phyloP scores from a whole-genome alignment of 148 eudicot genomes.

The Hydrangea macrophylla region DNA sequence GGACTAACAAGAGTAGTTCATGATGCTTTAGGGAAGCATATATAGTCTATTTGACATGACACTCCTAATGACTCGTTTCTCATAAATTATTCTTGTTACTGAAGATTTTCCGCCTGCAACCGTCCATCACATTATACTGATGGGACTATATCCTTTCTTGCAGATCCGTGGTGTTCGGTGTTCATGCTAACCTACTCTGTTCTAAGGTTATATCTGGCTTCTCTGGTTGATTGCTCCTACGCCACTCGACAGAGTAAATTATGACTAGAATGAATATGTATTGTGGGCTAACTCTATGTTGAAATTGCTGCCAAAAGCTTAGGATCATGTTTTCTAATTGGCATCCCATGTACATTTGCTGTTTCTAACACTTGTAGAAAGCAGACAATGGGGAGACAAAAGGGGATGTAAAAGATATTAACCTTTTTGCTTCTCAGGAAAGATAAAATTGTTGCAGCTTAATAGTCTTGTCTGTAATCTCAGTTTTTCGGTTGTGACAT shows the following conservation, averaged over 20 bases:
- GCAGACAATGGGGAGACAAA: background rate
- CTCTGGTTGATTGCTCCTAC: slow-evolving; percentile 5
- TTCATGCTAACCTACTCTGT: slow-evolving; percentile 9
- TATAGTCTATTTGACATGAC: background rate
- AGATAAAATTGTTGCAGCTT: slow-evolving; percentile 4
- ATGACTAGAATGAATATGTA: background rate
- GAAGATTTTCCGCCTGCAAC: background rate
- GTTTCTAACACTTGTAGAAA: slow-evolving; percentile 3
- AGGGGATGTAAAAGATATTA: slow-evolving; percentile 11
- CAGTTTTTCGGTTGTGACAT: background rate
- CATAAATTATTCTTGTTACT: background rate
- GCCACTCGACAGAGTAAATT: background rate
- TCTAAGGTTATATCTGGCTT: background rate
- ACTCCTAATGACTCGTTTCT: background rate
- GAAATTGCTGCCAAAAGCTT: background rate
- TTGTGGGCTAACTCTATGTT: background rate
- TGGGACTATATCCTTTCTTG: background rate
- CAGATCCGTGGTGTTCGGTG: background rate
- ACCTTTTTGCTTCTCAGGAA: background rate
- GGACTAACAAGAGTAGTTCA: no score
- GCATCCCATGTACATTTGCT: background rate
- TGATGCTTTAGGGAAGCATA: background rate
- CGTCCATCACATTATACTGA: background rate
- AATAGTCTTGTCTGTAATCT: background rate
- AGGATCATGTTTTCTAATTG: background rate